These are phyloP conservation scores for Phaeosphaeria sp. DNA, from an alignment of 2,329 filamentous ascomycete genomes.

Conservation along the genomic window DNA sequence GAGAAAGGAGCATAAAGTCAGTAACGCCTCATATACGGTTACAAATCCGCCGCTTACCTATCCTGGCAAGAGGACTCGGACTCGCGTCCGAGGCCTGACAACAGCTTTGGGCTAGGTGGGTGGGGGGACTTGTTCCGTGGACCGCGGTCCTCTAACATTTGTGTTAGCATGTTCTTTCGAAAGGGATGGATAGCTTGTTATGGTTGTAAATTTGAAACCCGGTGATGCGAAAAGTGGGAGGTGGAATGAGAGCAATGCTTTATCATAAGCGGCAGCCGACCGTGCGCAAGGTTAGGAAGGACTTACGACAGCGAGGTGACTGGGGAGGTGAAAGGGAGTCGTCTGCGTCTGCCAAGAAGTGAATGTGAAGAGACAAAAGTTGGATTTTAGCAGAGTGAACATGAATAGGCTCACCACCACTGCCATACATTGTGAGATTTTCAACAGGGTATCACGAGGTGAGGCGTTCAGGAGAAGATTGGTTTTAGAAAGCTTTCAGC, in stretches of 20 bases:
- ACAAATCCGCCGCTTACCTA: too few species aligned
- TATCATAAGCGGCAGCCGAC: background rate
- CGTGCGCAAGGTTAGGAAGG: background rate
- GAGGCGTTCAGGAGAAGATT: too few species aligned
- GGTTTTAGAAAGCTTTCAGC: too few species aligned
- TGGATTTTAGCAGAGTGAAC: background rate
- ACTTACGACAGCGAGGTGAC: background rate
- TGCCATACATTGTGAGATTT: background rate
- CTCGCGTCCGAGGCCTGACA: background rate
- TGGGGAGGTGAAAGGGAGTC: background rate
- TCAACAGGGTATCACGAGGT: too few species aligned
- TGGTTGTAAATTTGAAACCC: too few species aligned
- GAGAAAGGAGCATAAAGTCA: too few species aligned
- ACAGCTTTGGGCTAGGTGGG: background rate
- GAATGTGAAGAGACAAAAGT: background rate
- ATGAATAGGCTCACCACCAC: background rate
- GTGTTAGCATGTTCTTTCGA: background rate
- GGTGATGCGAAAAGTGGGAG: background rate
- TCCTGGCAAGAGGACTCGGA: slow-evolving; percentile 1
- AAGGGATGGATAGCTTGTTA: too few species aligned
- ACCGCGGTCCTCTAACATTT: background rate
- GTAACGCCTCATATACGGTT: too few species aligned
- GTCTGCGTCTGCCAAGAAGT: background rate
- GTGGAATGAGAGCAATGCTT: background rate
- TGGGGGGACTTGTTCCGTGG: background rate